Evolutionary conservation across 192 early-diverging fungal species (phyloP), one percentile per base, ranked within the genome.

Genomic region (Podila horticola): DNA sequence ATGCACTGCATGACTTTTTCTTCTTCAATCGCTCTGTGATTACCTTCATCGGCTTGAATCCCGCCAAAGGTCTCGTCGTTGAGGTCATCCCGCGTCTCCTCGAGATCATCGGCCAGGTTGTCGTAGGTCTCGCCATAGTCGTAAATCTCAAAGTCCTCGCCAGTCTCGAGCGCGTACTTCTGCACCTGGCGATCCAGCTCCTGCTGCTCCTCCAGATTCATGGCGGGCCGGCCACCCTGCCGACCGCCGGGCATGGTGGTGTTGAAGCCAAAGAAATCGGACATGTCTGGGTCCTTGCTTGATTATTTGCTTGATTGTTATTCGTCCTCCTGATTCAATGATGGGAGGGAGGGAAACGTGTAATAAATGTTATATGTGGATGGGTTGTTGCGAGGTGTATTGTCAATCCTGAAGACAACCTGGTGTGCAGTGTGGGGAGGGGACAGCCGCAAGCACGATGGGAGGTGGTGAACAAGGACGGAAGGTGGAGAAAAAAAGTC

Each of bases 31-130:
- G 31, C 31, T 31, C 31, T 31, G 31, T 31, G 31, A 45, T 45
- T 79, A 81, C 88, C 87, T 75, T 89, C 84, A 50, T 86, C 87
- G 31, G 58, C 59, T 5, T 75, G 75, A 61, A 72, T 82, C 17
- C 69, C 86, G 55, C 88, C 89, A 88, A 95, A 95, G 0, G 94
- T 95, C 73, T 93, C 88, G 70, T 89, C 90, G 64, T 95, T 95
- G 51, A 88, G 86, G 65, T 90, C 88, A 74, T 95, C 94, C 41
- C 86, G 82, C 61, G 82, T 87, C 64, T 95, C 92, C 29, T 90
- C 86, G 5, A 95, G 83, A 65, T 88, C 84, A 60, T 87, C 88
- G 22, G 82, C 88, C 20, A 91, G 71, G 48, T 86, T 83, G 74
- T 90, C 86, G 51, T 91, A 76, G 24, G 84, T 71, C 50, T 86